Conservation (phyloP, 75 land plant genomes). For the Pinus albicaulis region DNA sequence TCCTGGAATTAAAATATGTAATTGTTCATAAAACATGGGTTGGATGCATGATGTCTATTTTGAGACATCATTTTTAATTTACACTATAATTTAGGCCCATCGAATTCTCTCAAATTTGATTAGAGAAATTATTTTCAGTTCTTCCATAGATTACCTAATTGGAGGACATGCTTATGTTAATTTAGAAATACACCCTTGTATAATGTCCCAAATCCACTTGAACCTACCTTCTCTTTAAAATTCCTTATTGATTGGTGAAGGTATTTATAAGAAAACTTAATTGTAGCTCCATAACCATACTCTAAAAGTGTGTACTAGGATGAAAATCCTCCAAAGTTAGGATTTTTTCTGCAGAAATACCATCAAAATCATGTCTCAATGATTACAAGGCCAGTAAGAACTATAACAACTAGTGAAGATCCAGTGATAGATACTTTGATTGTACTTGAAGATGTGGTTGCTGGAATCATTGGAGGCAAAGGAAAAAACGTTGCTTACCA, state of each 20-base stretch:
- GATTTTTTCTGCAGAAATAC: conserved; percentile 42
- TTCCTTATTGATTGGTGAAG: conserved; percentile 63
- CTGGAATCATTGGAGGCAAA: background rate
- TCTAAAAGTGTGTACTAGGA: conserved; percentile 61
- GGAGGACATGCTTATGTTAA: no score
- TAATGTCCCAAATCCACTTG: conserved; percentile 84
- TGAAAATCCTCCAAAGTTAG: conserved; percentile 32
- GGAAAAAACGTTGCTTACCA: conserved; percentile 28
- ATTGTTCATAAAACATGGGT: no score
- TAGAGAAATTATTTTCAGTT: no score
- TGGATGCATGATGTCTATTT: no score
- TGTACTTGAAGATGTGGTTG: background rate
- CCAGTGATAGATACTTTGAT: conserved; percentile 13
- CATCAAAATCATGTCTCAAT: conserved; percentile 43
- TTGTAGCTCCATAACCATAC: conserved; percentile 73
- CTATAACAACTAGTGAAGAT: conserved; percentile 29
- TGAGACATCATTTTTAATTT: no score
- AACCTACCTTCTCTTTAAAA: conserved; percentile 81
- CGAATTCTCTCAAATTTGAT: no score
- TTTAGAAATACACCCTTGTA: conserved; percentile 51
- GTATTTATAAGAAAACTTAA: conserved; percentile 72
- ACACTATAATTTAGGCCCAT: no score
- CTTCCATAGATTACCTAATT: no score
- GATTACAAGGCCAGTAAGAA: conserved; percentile 19
- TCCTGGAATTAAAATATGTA: no score